Conservation (phyloP, 2,329 filamentous ascomycete species). For the Colletotrichum higginsianum region DNA sequence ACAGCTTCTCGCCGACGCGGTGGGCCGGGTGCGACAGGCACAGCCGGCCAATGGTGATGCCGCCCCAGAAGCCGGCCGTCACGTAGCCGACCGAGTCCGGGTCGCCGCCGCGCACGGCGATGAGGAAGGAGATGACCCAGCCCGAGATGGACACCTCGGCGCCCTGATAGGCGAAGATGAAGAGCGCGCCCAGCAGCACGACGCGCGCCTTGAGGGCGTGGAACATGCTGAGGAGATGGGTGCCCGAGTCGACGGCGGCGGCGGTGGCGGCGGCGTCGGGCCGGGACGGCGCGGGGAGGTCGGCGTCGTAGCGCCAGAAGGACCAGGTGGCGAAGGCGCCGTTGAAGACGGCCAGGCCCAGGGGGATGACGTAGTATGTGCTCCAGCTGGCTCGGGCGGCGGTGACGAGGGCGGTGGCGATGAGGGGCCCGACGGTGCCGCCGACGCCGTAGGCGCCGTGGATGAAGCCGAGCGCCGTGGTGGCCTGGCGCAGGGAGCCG, state of each 20-base stretch:
- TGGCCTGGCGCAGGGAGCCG: conserved; percentile 67
- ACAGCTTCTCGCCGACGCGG: conserved; percentile 77
- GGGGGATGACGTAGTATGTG: conserved; percentile 78
- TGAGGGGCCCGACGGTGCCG: conserved; percentile 77
- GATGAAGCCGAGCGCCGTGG: conserved; percentile 71
- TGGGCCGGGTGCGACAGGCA: conserved; percentile 76
- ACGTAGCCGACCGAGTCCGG: conserved; percentile 84
- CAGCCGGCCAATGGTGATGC: conserved; percentile 84
- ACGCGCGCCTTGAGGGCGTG: conserved; percentile 66
- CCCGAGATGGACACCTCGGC: conserved; percentile 87
- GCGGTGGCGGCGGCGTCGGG: conserved; percentile 47
- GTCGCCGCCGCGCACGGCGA: conserved; percentile 78
- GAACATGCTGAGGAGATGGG: conserved; percentile 60
- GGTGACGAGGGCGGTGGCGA: conserved; percentile 81
- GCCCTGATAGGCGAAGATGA: conserved; percentile 90
- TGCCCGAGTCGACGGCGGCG: conserved; percentile 39
- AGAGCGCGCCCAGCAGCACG: conserved; percentile 82
- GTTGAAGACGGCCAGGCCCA: conserved; percentile 71
- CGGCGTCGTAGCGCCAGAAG: conserved; percentile 79
- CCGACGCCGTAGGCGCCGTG: conserved; percentile 80
- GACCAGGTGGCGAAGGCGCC: conserved; percentile 74
- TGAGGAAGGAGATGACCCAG: conserved; percentile 90
- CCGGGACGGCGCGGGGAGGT: conserved; percentile 52
- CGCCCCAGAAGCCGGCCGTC: conserved; percentile 79
- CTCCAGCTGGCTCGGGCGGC: conserved; percentile 73